Percentiles rank a stretch among this genome's conserved stretches.
phyloP scores from a whole-genome alignment of 805 yeast genomes.

The Wickerhamiella occidentalis region DNA sequence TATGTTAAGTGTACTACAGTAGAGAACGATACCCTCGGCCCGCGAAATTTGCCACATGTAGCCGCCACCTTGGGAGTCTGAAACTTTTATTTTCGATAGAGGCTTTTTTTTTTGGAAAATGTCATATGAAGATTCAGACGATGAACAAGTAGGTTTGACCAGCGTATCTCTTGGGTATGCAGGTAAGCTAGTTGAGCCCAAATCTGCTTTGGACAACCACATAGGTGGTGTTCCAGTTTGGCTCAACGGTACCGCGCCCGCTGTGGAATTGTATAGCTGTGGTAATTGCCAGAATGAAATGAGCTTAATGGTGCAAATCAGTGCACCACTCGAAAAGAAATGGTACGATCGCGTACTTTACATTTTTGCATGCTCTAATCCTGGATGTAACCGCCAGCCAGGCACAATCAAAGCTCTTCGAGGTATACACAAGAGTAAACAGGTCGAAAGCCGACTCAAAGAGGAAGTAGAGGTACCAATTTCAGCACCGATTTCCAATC shows the following conservation, averaged over 20 bases:
- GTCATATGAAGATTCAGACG: constrained; percentile 14
- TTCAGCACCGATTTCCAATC: neutral
- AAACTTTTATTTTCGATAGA: no score
- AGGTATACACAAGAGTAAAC: constrained; percentile 55
- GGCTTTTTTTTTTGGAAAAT: neutral
- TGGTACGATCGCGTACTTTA: constrained; percentile 61
- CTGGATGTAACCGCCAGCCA: constrained; percentile 51
- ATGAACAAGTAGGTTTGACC: constrained; percentile 21
- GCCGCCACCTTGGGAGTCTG: neutral
- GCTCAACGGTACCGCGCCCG: constrained; percentile 57
- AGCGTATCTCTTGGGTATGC: constrained; percentile 29
- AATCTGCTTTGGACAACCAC: constrained; percentile 36
- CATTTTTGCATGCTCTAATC: constrained; percentile 58
- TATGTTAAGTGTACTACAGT: no score
- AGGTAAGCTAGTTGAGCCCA: constrained; percentile 18
- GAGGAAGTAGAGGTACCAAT: neutral
- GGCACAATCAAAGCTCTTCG: constrained; percentile 70
- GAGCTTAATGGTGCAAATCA: constrained; percentile 66
- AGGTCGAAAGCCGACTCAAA: constrained; percentile 21
- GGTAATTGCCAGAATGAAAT: constrained; percentile 48
- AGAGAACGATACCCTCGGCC: no score
- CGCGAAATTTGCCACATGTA: neutral
- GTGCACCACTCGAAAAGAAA: constrained; percentile 60
- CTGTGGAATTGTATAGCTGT: constrained; percentile 42
- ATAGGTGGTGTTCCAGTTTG: constrained; percentile 61